Evolutionary conservation across 306 rosid genomes (phyloP).

Genomic region (Carpinus viminea): DNA sequence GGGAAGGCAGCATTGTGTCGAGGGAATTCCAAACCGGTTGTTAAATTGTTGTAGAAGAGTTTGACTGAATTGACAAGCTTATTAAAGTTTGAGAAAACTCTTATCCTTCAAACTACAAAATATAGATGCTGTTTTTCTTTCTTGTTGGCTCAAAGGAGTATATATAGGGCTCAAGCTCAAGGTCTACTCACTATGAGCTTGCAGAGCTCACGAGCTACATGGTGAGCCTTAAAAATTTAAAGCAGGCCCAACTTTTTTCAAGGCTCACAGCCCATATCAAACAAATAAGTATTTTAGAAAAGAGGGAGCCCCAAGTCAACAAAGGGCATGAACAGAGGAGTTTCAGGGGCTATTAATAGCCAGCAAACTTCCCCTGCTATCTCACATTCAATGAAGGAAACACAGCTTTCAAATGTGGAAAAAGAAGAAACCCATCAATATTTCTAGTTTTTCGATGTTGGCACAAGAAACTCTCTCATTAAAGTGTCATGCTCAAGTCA

Average conservation of each 20-base stretch:
- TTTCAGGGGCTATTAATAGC: background rate
- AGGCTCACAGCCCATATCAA: background rate
- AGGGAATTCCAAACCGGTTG: background rate
- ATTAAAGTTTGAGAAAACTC: background rate
- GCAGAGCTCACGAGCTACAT: background rate
- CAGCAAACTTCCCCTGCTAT: background rate
- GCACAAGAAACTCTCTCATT: background rate
- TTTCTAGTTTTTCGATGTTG: background rate
- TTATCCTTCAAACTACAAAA: background rate
- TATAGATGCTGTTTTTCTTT: too few species aligned
- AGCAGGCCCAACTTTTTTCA: background rate
- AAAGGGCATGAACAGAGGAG: background rate
- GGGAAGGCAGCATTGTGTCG: background rate
- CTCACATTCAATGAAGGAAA: background rate
- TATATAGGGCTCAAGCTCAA: background rate
- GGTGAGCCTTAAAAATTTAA: background rate
- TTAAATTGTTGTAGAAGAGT: background rate
- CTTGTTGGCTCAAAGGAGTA: background rate
- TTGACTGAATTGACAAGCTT: background rate
- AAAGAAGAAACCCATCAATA: background rate
- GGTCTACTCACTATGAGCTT: background rate
- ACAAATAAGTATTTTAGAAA: background rate
- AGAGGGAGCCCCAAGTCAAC: background rate
- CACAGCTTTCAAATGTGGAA: background rate
- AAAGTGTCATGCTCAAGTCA: background rate